phyloP scores from a whole-genome alignment of 106 monocot species.

The Apostasia shenzhenica region DNA sequence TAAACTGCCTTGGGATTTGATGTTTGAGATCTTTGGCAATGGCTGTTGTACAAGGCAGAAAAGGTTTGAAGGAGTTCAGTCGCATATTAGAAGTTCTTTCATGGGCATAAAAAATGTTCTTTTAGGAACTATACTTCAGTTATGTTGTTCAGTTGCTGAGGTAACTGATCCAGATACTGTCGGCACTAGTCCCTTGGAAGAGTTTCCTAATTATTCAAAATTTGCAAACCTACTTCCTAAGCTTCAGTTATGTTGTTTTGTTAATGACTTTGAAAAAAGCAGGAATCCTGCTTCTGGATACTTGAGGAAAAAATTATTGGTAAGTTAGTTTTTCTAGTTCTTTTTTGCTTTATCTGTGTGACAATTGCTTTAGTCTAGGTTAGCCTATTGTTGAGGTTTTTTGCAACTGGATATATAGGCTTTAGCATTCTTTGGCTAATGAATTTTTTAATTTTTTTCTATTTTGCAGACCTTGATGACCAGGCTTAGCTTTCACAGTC shows the following conservation, averaged over 20 bases:
- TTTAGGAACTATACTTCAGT: conserved; percentile 35
- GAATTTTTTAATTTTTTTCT: no score
- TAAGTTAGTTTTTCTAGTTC: conserved; percentile 9
- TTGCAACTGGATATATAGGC: no score
- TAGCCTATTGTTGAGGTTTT: no score
- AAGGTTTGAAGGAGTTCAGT: conserved; percentile 1
- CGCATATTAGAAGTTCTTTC: conserved; percentile 6
- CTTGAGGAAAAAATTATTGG: conserved; percentile 57
- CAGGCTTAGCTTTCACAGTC: conserved; percentile 42
- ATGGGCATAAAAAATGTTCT: conserved; percentile 17
- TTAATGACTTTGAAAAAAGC: conserved; percentile 8
- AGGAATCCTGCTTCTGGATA: conserved; percentile 27
- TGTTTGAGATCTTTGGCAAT: conserved; percentile 6
- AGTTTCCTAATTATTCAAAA: conserved; percentile 16
- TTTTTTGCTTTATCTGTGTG: no score
- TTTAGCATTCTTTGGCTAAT: no score
- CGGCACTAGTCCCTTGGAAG: conserved; percentile 11
- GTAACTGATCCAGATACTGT: conserved; percentile 19
- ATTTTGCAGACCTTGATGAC: conserved; percentile 72
- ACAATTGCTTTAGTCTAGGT: no score
- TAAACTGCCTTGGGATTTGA: conserved; percentile 47
- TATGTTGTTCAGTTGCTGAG: conserved; percentile 46
- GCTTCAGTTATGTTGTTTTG: conserved; percentile 32
- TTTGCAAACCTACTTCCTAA: conserved; percentile 37
- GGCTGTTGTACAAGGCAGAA: not conserved